Evolutionary conservation across 2,329 filamentous ascomycete species (phyloP).

Genomic region (Mycosphaerella sp.): DNA sequence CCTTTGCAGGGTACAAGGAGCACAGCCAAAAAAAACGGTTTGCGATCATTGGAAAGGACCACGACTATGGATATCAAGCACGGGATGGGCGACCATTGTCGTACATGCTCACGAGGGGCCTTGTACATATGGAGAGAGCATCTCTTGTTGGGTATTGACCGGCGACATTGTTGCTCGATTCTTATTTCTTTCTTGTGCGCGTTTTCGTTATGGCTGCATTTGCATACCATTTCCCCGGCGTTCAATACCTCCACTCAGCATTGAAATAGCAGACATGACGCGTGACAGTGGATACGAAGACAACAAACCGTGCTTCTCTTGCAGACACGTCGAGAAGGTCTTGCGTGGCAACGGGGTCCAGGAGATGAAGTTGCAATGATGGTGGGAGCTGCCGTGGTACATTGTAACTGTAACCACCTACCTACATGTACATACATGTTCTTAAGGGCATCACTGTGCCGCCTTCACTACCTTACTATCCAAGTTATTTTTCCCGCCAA

Average conservation of each 20-base stretch:
- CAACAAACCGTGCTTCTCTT: neutral
- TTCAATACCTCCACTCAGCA: slow-evolving; percentile 25
- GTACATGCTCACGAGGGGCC: slow-evolving; percentile 13
- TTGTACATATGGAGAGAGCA: slow-evolving; percentile 19
- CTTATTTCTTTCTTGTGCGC: slow-evolving; percentile 6
- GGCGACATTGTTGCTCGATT: slow-evolving; percentile 5
- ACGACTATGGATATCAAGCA: neutral
- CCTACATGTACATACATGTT: too few species aligned
- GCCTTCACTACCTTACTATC: too few species aligned
- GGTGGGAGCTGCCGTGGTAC: too few species aligned
- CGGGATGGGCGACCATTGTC: neutral
- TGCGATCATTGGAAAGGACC: neutral
- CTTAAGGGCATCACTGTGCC: too few species aligned
- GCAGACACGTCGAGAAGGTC: neutral
- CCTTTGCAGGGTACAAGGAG: neutral
- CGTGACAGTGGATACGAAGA: neutral
- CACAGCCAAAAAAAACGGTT: neutral
- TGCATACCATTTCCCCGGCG: slow-evolving; percentile 22
- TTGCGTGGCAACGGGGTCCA: neutral
- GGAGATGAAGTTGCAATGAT: neutral
- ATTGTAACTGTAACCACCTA: too few species aligned
- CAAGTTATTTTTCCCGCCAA: too few species aligned
- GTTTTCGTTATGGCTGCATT: slow-evolving; percentile 1
- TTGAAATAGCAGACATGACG: slow-evolving; percentile 3
- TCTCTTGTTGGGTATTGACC: slow-evolving; percentile 10